Evolutionary conservation across 1,284 basidiomycete genomes (phyloP).

Genomic region (Apiotrichum sp.): DNA sequence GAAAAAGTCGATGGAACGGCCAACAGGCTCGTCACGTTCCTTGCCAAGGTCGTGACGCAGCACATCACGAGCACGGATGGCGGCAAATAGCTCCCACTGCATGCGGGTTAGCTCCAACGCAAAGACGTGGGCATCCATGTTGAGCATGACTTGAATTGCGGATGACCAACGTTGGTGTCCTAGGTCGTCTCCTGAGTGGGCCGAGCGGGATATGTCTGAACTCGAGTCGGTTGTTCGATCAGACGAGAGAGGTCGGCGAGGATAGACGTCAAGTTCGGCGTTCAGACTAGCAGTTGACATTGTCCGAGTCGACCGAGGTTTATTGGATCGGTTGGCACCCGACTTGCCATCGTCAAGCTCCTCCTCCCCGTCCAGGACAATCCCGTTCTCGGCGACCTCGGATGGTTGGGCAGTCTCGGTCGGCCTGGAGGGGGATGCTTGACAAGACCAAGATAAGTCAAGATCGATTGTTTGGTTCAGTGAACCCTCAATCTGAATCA

Average conservation of each 20-base stretch:
- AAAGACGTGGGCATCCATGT: constrained; percentile 31
- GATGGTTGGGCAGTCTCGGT: neutral
- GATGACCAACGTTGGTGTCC: constrained; percentile 12
- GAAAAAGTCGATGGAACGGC: constrained; percentile 42
- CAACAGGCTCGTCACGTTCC: constrained; percentile 38
- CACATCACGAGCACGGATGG: constrained; percentile 42
- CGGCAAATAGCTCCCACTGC: constrained; percentile 42
- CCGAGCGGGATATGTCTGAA: constrained; percentile 10
- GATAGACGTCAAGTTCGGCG: constrained; percentile 3
- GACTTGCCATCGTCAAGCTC: constrained; percentile 16
- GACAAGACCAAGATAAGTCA: constrained; percentile 39
- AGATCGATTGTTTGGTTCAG: constrained; percentile 27
- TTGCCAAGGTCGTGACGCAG: constrained; percentile 45
- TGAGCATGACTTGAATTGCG: constrained; percentile 14
- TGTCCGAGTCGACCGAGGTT: constrained; percentile 6
- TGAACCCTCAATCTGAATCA: constrained; percentile 29
- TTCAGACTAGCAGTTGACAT: constrained; percentile 18
- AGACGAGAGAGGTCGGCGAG: neutral
- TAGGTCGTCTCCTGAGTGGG: constrained; percentile 8
- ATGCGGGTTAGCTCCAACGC: constrained; percentile 44
- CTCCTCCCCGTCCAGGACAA: constrained; percentile 12
- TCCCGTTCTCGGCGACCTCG: constrained; percentile 1
- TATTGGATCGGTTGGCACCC: neutral
- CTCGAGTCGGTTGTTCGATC: constrained; percentile 7
- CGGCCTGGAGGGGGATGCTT: neutral